Base-by-base conservation (phyloP, 805 yeast genomes). In the Metschnikowia shivogae region DNA sequence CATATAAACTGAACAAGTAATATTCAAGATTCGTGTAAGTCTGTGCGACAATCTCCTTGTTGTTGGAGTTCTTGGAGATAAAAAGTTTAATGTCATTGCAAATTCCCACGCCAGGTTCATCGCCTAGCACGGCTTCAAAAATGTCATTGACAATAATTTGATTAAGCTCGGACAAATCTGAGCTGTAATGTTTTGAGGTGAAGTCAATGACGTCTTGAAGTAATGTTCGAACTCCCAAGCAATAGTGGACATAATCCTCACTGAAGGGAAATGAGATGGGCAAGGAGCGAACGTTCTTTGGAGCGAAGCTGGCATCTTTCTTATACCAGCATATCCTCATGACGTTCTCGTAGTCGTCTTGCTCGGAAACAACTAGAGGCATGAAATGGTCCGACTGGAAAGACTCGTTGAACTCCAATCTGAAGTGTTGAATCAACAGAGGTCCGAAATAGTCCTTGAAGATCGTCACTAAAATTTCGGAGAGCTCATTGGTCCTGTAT, bases 31-130 rank as follows among this genome's bases (percentile, higher is more conserved):
- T 89, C 46, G 93, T 84, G 53, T 87, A 73, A 53, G 88, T 87
- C 68, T 93, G 98, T 0, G 96, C 84, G 24, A 89, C 77, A 53
- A 89, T 90, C 63, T 92, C 98, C 59, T 95, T 86, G 50, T 89
- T 86, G 10, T 84, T 78, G 2, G 89, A 76, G 53, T 80, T 76
- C 39, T 85, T 74, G 48, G 81, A 80, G 11, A 75, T 73, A 45
- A 78, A 74, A 39, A 86, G 78, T 48, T 82, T 79, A 34, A 71
- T 63, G 48, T 69, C 75, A 46, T 72, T 72, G 54, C 88, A 77
- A 1, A 92, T 85, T 1, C 86, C 78, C 36, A 78, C 58, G 1
- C 67, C 69, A 12, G 61, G 61, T 35, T 62, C 60, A 34, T 68
- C 76, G 14, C 78, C 75, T 49, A 90, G 71, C n/a, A 89, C 77